A percentile compares a stretch with the other conserved stretches of the same genome.
phyloP scores from a whole-genome alignment of 2,329 filamentous ascomycete species.

The Alternaria solani region DNA sequence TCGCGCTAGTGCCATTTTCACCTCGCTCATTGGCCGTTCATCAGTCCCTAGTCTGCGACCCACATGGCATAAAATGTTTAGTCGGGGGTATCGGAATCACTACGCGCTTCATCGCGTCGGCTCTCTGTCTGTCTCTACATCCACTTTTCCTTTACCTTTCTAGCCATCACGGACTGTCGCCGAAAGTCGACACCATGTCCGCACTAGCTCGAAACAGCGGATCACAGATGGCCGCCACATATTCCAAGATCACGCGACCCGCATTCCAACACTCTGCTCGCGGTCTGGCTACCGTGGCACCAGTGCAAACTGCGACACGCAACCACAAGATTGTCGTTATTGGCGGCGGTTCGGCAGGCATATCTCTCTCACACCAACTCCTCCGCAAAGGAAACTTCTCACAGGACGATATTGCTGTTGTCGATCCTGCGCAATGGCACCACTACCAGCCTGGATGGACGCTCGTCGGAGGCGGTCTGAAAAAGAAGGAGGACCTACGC shows the following conservation, averaged over 20 bases:
- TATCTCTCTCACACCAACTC: conserved; percentile 73
- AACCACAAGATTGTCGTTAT: conserved; percentile 72
- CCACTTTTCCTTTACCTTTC: background rate
- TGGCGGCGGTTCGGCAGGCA: conserved; percentile 71
- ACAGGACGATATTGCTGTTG: conserved; percentile 68
- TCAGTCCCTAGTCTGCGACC: background rate
- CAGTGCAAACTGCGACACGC: conserved; percentile 43
- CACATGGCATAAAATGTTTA: conserved; percentile 7
- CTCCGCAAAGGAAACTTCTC: conserved; percentile 65
- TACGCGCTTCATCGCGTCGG: background rate
- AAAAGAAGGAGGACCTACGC: conserved; percentile 67
- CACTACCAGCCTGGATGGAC: conserved; percentile 77
- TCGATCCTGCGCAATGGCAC: conserved; percentile 70
- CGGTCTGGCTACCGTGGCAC: conserved; percentile 38
- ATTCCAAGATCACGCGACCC: conserved; percentile 1
- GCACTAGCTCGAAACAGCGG: background rate
- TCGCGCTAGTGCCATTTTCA: background rate
- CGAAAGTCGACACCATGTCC: background rate
- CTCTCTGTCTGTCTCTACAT: conserved; percentile 1
- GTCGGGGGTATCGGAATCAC: background rate
- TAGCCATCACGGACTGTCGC: background rate
- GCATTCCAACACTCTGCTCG: conserved; percentile 10
- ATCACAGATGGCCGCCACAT: background rate
- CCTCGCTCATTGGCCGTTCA: background rate
- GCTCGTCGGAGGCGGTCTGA: conserved; percentile 71